Base-by-base conservation (phyloP, 371 early-diverging fungal species). In the Choanephora cucurbitarum region DNA sequence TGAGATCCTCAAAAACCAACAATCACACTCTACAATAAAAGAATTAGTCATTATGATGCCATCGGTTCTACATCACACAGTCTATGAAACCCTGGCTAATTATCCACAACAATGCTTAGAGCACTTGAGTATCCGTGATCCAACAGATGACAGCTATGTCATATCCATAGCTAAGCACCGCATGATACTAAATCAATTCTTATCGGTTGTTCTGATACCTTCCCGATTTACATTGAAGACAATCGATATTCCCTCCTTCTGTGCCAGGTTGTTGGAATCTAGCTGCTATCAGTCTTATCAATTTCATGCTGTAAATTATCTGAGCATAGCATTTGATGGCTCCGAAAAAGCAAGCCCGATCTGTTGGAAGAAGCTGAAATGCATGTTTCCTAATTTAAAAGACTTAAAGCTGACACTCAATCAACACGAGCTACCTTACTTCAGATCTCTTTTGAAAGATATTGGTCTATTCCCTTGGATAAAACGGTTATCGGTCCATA, bases 401-500 rank as follows among this genome's bases (percentile, higher is more conserved):
- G 50, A 66, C 2, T 42, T 72, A 15, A 62, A 59, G 6, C 40
- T 72, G 1, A 55, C 60, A 33, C 15, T 72, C 2, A 28, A 44
- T 14, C 37, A 52, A 48, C 24, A 47, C 7, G 28, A 62, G 17
- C 5, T 58, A 28, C 33, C 52, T 4, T n/a, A 50, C 8, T 60
- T 72, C 24, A 58, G 53, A 42, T 60, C 64, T 5, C 57, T 72
- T n/a, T 51, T 72, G 17, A 47, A 63, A 2, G 50, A 69, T 48
- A 34, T 52, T 15, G 45, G 31, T 2, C 21, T 66, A 18, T 73
- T 69, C 55, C 73, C 73, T 31, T 73, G 73, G 73, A 60, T 73
- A 4, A 62, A 64, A 37, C 42, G 60, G 23, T 23, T 73, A n/a
- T 53, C 60, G 2, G 51, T 66, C 40, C 44, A 55, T 14, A 64